Evolutionary conservation across 306 rosid species (phyloP), one percentile per base, ranked within the genome.

Genomic region (Erythrophleum fordii): DNA sequence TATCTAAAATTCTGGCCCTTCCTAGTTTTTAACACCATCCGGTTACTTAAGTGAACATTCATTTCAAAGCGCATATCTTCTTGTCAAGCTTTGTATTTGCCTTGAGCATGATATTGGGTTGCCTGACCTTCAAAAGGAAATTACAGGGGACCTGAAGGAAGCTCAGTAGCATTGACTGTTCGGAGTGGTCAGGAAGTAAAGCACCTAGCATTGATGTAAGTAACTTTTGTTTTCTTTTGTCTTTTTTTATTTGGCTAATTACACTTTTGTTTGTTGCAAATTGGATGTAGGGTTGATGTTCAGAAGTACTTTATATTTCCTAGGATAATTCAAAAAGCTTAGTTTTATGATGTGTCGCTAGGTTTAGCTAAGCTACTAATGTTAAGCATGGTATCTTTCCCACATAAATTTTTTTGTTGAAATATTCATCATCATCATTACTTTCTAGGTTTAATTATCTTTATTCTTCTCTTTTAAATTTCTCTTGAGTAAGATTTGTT

Each of bases 121-220:
- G 76, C 39, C 82, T 87, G 39, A 73, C 82, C 39, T 82, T 77
- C 81, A 67, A 64, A 83, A 83, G 65, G 35, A 75, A 86, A 68
- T 73, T 80, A 37, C 90, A 95, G 99, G 90, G 99, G 99, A 72
- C 78, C 97, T 46, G 96, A 93, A 79, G 97, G 99, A 83, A 95
- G 94, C 87, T 73, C 89, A 12, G 96, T 95, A 84, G 86, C 89
- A 74, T 85, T 95, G 86, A 90, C 97, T 18, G 82, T 95, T 87
- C 88, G 75, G 29, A 93, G 94, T 86, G 98, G 99, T 69, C 75
- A 82, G 34, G 95, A 91, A 49, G 79, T 86, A 77, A 95, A 90
- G 90, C 89, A 86, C 80, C 77, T 95, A 55, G 82, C 79, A 76
- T 83, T 95, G 59, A 81, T 31, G 99, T 93, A 81, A 91, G 96